phyloP scores from a whole-genome alignment of 2,329 filamentous ascomycete genomes.

The Phaeosphaeriaceae sp. region DNA sequence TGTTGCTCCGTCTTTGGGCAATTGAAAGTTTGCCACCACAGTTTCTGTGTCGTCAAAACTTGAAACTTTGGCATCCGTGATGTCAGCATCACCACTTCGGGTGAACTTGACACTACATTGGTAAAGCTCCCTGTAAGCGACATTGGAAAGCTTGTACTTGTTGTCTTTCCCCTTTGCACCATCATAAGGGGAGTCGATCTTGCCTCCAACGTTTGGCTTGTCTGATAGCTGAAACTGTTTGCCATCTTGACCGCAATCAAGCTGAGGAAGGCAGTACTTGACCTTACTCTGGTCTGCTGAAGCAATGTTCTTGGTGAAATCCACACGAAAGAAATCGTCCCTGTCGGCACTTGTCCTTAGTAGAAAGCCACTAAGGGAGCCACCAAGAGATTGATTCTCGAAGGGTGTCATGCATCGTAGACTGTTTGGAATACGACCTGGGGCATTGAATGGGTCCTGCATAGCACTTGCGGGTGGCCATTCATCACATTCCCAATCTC shows the following conservation, averaged over 20 bases:
- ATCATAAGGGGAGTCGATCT: slow-evolving; percentile 14
- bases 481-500: slow-evolving; percentile 13
- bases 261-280: slow-evolving; percentile 7
- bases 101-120: slow-evolving; percentile 16
- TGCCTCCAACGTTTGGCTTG: slow-evolving; percentile 10
- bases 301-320: slow-evolving; percentile 3
- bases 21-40: neutral
- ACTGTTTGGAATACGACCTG: slow-evolving; percentile 5
- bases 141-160: slow-evolving; percentile 9
- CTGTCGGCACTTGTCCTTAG: neutral
- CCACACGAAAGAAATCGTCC: slow-evolving; percentile 10
- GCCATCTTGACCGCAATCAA: slow-evolving; percentile 12
- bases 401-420: slow-evolving; percentile 10
- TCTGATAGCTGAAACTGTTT: slow-evolving; percentile 8
- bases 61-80: slow-evolving; percentile 8
- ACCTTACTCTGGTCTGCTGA: slow-evolving; percentile 13
- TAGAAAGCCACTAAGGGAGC: slow-evolving; percentile 1
- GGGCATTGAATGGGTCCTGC: slow-evolving; percentile 3
- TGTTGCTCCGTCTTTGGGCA: slow-evolving; percentile 4
- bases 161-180: slow-evolving; percentile 7
- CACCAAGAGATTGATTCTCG: slow-evolving; percentile 10
- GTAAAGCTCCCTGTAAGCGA: slow-evolving; percentile 10
- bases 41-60: slow-evolving; percentile 8
- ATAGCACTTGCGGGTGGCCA: slow-evolving; percentile 17
- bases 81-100: slow-evolving; percentile 8